Conservation (phyloP, 73 alveolate genomes). For the Tetrahymena elliotti region DNA sequence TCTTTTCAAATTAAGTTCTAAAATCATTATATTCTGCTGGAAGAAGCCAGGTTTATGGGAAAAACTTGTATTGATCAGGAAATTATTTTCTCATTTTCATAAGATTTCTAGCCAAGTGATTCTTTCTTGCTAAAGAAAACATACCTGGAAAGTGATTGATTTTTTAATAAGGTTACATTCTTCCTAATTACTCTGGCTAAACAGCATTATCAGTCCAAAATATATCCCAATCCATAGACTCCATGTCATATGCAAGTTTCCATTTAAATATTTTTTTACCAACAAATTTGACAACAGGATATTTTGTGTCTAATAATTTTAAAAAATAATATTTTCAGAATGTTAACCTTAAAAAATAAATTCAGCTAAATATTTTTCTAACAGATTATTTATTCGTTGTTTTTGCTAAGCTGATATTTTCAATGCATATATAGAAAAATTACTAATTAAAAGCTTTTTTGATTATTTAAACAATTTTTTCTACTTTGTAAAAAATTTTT, state of each 20-base stretch:
- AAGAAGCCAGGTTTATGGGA: conserved; percentile 76
- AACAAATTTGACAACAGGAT: conserved; percentile 62
- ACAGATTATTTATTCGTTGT: no score
- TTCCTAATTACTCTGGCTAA: conserved; percentile 41
- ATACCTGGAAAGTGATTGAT: conserved; percentile 89
- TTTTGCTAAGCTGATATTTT: not conserved
- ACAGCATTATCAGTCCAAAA: conserved; percentile 65
- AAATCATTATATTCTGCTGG: conserved; percentile 60
- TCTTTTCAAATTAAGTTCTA: conserved; percentile 23
- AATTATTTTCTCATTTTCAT: conserved; percentile 61
- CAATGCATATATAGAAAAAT: not conserved
- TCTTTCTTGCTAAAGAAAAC: conserved; percentile 80
- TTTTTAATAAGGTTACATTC: conserved; percentile 72
- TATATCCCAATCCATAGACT: conserved; percentile 52
- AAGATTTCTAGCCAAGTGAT: conserved; percentile 77
- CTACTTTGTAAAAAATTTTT: not conserved
- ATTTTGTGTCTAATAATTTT: conserved; percentile 43
- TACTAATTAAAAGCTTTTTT: not conserved
- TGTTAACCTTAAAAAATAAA: no score
- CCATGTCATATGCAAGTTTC: conserved; percentile 29
- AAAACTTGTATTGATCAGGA: conserved; percentile 64
- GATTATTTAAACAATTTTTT: no score
- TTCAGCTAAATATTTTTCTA: no score
- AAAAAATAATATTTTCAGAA: no score
- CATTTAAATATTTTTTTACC: conserved; percentile 54